Base-by-base conservation (phyloP, 352 stramenopile species). In the Phytophthora litchii region DNA sequence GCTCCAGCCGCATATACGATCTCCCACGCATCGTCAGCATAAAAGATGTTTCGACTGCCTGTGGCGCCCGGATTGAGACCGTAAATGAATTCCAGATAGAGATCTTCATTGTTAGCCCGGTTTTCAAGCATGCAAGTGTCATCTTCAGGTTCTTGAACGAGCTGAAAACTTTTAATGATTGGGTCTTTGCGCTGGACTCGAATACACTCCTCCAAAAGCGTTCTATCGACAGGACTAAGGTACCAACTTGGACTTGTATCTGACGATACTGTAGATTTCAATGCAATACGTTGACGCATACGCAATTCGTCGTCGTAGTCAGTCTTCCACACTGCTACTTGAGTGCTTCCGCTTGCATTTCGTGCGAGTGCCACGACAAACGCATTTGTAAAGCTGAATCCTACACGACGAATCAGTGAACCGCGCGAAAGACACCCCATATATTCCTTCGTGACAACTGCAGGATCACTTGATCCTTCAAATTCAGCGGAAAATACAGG, bases 1-100 rank as follows among this genome's bases (percentile, higher is more conserved):
- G 87, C 75, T 3, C 86, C 91, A 12, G 84, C 80, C 0, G 79
- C 65, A 64, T 95, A 97, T 6, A 96, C 78, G 37, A 96, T 89
- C 27, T 89, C 84, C 64, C 71, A 88, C 3, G 72, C 61, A 49
- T 90, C 74, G 40, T 87, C 78, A n/a, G 76, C 86, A 37, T 89
- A 91, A 29, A 77, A 80, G 13, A 92, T 66, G 46, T 92, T 90
- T 61, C 84, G 90, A 43, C 80, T 86, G 1, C 63, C 76, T 3
- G 72, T 76, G 21, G 72, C 76, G 3, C 82, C 64, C 9, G 71
- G 25, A 27, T 89, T 92, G 34, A 89, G 54, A 6, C 89, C 88
- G 45, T 94, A 93, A 8, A 94, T 65, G 60, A 89, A 95, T 20
- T 89, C 79, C 3, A 96, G 58, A 17, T 76, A 66, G 7, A 91